Evolutionary conservation across 495 filamentous ascomycete genomes (phyloP), one percentile per base, ranked within the genome.

Genomic region (Hypoxylon intermedium): DNA sequence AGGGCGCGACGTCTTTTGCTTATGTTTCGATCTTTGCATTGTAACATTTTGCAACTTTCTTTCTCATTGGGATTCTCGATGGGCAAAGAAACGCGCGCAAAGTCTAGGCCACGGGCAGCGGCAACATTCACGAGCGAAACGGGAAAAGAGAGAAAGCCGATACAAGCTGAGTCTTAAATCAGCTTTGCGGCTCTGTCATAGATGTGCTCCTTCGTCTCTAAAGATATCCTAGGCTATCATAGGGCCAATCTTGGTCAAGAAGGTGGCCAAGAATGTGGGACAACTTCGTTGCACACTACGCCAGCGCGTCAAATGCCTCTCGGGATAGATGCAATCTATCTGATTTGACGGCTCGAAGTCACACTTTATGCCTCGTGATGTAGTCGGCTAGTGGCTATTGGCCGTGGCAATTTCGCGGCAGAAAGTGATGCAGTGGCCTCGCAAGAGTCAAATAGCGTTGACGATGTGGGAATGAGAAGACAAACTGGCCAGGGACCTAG

Each of bases 11-110:
- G 57, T 41, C 41, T 64, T 71, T 54, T 51, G 60, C 61, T 65
- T 62, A 65, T 67, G 59, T 26, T 66, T 68, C 52, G 54, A 52
- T 42, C 56, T 65, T 54, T 69, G 68, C 68, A 71, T 71, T 64
- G 68, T 71, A 65, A 65, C 68, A 71, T 71, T 42, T 68, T 71
- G 68, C 44, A 61, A 37, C 46, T 58, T 46, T 47, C 19, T 30
- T 47, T 65, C 41, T 65, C 55, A 65, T 60, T 34, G 31, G 61
- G 43, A 40, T 43, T 21, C 23, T 36, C 44, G 23, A 31, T 26
- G 12, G 19, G 45, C 26, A 53, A 63, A 38, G 37, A 31, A 42
- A 53, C 38, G 52, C 58, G 49, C 46, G 63, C 63, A 54, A 34
- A 46, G 34, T 56, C 45, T 43, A 30, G 24, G 40, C 46, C 33